These are phyloP conservation scores for Fusarium sp. DNA, from an alignment of 2,329 filamentous ascomycete genomes.

Conservation along the genomic window DNA sequence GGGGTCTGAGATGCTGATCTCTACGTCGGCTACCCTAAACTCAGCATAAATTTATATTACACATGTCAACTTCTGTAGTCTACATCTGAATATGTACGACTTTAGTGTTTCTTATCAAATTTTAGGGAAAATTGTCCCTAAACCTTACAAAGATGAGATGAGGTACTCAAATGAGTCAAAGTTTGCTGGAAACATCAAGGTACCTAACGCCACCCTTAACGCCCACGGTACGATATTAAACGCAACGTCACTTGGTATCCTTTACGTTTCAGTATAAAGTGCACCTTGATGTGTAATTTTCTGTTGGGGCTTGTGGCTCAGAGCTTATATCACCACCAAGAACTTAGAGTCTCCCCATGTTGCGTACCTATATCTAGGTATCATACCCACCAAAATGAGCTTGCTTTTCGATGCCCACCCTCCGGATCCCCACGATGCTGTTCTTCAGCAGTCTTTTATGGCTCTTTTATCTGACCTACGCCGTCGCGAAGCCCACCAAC, in stretches of 20 bases:
- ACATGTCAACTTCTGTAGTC: neutral
- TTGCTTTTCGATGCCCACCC: no score
- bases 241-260: rapidly evolving
- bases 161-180: neutral
- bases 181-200: no score
- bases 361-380: rapidly evolving
- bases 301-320: neutral
- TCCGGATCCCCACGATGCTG: constrained; percentile 19
- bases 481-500: neutral
- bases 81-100: rapidly evolving
- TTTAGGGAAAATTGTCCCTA: neutral
- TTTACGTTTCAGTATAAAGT: no score
- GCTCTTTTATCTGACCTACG: constrained; percentile 22
- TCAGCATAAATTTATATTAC: rapidly evolving
- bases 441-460: constrained; percentile 13
- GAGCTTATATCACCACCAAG: neutral
- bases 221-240: rapidly evolving
- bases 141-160: neutral
- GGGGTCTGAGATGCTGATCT: neutral
- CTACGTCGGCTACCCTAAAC: neutral
- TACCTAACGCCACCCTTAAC: rapidly evolving
- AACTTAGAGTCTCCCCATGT: neutral
- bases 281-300: neutral
- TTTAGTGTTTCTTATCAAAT: neutral
- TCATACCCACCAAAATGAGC: neutral